phyloP scores from a whole-genome alignment of 225 moss, liverwort and hornwort species.

The Sphagnum contortum region DNA sequence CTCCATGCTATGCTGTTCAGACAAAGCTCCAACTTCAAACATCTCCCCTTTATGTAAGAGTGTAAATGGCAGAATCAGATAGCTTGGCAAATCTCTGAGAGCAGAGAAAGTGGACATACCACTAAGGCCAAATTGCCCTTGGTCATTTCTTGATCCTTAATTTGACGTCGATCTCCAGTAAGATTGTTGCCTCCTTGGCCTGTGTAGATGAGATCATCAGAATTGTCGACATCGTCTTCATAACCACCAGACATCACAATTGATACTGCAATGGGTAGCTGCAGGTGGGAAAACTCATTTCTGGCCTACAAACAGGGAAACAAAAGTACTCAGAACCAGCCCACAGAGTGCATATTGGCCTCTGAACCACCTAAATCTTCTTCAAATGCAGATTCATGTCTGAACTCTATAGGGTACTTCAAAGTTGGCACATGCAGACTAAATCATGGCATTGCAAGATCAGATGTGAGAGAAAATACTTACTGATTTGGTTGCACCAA shows the following conservation, averaged over 20 bases:
- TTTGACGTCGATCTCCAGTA: slow-evolving; percentile 45
- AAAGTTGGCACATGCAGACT: neutral
- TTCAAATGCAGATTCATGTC: neutral
- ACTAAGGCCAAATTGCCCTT: slow-evolving; percentile 53
- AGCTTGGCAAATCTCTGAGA: no score
- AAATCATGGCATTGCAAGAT: neutral
- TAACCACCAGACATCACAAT: slow-evolving; percentile 68
- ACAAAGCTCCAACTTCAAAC: neutral
- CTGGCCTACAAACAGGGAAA: no score
- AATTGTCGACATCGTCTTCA: slow-evolving; percentile 61
- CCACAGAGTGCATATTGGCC: neutral
- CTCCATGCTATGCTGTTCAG: slow-evolving; percentile 32
- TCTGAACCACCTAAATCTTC: neutral
- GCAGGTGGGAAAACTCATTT: neutral
- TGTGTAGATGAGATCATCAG: slow-evolving; percentile 50
- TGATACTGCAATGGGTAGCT: slow-evolving; percentile 35
- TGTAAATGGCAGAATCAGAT: no score
- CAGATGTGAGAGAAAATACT: no score
- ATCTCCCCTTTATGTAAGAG: no score
- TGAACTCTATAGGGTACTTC: neutral
- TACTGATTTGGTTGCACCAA: slow-evolving; percentile 11
- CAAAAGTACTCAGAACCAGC: no score
- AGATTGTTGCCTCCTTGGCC: slow-evolving; percentile 64
- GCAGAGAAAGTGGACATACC: slow-evolving; percentile 7
- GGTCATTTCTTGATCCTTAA: slow-evolving; percentile 45